phyloP scores from a whole-genome alignment of 2,329 filamentous ascomycete species.

The Trichoderma koningiopsis region DNA sequence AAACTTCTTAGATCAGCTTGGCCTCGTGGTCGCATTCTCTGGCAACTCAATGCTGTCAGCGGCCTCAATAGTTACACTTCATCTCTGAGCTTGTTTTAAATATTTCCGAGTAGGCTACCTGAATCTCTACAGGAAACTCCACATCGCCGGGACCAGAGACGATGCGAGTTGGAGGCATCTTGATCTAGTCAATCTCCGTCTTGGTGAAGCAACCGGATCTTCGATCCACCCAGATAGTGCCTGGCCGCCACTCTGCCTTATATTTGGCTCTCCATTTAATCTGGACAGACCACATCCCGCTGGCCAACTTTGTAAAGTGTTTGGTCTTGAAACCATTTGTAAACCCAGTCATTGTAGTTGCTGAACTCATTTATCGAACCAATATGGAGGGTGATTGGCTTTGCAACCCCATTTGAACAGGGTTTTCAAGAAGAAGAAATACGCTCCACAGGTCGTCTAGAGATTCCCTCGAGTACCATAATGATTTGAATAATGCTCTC shows the following conservation, averaged over 20 bases:
- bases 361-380: too few relatives aligned
- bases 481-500: too few relatives aligned
- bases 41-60: neutral
- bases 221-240: neutral
- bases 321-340: neutral
- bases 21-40: neutral
- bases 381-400: too few relatives aligned
- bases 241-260: neutral
- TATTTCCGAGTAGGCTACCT: neutral
- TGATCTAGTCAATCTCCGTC: neutral
- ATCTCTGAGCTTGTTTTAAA: neutral
- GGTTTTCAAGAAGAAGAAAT: too few relatives aligned
- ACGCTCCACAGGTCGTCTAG: too few relatives aligned
- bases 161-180: neutral
- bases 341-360: too few relatives aligned
- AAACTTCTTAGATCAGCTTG: too few relatives aligned
- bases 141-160: neutral
- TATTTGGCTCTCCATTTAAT: slow-evolving; percentile 3
- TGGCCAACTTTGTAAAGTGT: slow-evolving; percentile 1
- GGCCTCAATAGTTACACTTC: neutral
- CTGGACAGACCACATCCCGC: neutral
- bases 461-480: too few relatives aligned
- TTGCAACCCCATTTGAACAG: too few relatives aligned
- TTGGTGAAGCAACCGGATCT: neutral
- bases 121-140: neutral